Percentiles rank a stretch among this genome's conserved stretches.
These are phyloP conservation scores for Brassica napus DNA, from an alignment of 345 rosid species.

Conservation along the genomic window DNA sequence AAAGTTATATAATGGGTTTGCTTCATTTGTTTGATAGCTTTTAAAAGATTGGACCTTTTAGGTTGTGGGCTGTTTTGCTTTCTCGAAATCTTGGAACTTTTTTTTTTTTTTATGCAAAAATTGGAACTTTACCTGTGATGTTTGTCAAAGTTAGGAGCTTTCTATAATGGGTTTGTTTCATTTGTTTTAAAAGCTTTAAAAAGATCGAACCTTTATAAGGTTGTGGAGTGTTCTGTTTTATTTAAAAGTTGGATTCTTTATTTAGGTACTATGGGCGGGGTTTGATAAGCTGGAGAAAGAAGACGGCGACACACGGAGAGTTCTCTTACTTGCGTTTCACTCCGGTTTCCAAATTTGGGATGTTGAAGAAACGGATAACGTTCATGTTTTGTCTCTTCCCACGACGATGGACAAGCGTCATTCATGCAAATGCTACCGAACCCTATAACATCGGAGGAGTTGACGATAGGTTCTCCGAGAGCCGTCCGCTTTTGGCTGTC, in stretches of 20 bases:
- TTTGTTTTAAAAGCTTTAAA: conserved; percentile 5
- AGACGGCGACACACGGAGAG: conserved; percentile 49
- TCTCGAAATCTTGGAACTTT: neutral
- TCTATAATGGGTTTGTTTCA: neutral
- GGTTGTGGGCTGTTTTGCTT: conserved; percentile 1
- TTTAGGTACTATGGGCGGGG: conserved; percentile 88
- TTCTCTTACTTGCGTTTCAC: conserved; percentile 72
- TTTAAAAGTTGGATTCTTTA: neutral
- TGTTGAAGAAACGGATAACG: conserved; percentile 84
- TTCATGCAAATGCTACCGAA: conserved; percentile 83
- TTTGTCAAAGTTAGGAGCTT: neutral
- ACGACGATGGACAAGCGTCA: conserved; percentile 81
- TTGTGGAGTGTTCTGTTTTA: neutral
- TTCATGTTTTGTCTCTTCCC: conserved; percentile 68
- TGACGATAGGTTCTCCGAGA: conserved; percentile 54
- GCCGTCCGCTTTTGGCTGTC: conserved; percentile 74
- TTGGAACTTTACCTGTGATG: no score
- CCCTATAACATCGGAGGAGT: conserved; percentile 45
- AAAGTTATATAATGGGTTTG: neutral
- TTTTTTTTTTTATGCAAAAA: conserved; percentile 38
- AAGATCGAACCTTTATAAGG: neutral
- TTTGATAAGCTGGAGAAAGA: conserved; percentile 84
- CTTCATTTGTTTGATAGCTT: conserved; percentile 3
- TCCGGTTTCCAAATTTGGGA: conserved; percentile 99
- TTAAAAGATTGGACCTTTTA: neutral